Percentiles rank a stretch among this genome's conserved stretches.
phyloP scores from a whole-genome alignment of 192 early-diverging fungal genomes.

The Entomortierella parvispora region DNA sequence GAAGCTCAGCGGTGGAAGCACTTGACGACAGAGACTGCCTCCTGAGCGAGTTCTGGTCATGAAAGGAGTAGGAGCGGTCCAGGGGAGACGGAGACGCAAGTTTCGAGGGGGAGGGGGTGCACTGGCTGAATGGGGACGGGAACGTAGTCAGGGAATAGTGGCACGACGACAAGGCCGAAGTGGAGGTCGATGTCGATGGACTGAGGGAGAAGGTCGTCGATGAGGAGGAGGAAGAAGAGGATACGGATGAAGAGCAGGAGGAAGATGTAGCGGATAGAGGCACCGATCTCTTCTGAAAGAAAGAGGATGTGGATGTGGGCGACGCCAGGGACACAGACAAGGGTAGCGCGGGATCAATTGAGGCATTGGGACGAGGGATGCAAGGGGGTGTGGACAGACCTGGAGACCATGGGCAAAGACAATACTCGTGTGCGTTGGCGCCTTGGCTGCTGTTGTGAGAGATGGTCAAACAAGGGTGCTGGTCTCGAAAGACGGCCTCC shows the following conservation, averaged over 20 bases:
- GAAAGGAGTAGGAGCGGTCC: no score
- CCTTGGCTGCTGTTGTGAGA: neutral
- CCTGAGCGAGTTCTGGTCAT: no score
- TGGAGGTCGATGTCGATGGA: neutral
- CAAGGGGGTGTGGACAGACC: no score
- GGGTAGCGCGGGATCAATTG: no score
- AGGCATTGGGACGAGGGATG: no score
- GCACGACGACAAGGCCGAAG: neutral
- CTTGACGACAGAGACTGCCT: no score
- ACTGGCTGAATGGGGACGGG: neutral
- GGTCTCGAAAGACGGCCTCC: constrained; percentile 26
- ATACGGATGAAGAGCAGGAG: constrained; percentile 3
- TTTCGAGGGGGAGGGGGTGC: neutral
- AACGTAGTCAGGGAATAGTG: constrained; percentile 1
- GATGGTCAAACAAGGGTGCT: constrained; percentile 1
- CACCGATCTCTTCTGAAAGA: no score
- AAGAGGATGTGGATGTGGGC: no score
- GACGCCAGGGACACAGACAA: no score
- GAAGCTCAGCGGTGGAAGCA: no score
- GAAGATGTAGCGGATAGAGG: neutral
- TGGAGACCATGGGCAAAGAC: no score
- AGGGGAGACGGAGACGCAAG: neutral
- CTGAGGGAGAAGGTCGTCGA: neutral
- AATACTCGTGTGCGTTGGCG: no score
- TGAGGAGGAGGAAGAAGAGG: neutral